A percentile compares a stretch with the other conserved stretches of the same genome.
These are phyloP conservation scores for Yarrowia sp. DNA, from an alignment of 805 yeast genomes.

Conservation along the genomic window DNA sequence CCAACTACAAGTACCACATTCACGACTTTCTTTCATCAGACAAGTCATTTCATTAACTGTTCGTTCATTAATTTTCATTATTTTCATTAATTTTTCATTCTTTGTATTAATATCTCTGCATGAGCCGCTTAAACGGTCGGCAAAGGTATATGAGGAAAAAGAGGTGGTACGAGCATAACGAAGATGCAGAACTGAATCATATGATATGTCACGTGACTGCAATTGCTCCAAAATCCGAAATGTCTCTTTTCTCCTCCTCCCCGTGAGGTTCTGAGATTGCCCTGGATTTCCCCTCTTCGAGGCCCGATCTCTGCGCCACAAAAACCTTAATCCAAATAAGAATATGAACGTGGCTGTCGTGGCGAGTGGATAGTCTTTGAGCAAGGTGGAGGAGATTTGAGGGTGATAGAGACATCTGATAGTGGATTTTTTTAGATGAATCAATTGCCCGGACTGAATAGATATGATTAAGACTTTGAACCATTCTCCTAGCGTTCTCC, in stretches of 20 bases:
- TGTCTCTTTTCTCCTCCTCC: no score
- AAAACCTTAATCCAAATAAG: background rate
- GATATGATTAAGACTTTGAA: background rate
- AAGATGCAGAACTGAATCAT: background rate
- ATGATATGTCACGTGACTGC: no score
- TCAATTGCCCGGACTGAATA: background rate
- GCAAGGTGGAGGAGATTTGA: background rate
- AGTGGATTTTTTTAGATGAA: background rate
- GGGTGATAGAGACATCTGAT: background rate
- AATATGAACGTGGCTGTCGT: background rate
- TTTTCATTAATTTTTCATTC: no score
- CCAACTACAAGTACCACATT: background rate
- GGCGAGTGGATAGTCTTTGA: conserved; percentile 18
- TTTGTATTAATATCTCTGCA: background rate
- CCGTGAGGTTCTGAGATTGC: background rate
- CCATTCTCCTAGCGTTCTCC: no score
- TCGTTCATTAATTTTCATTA: no score
- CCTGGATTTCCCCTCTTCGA: conserved; percentile 26
- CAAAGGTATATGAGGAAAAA: background rate
- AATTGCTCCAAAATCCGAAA: no score
- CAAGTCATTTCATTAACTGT: no score
- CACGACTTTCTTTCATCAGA: background rate
- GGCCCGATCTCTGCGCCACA: conserved; percentile 26
- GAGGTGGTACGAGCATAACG: background rate
- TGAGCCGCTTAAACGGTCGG: conserved; percentile 5